Evolutionary conservation across 2,329 filamentous ascomycete genomes (phyloP).

Genomic region (Penicillium sp.): DNA sequence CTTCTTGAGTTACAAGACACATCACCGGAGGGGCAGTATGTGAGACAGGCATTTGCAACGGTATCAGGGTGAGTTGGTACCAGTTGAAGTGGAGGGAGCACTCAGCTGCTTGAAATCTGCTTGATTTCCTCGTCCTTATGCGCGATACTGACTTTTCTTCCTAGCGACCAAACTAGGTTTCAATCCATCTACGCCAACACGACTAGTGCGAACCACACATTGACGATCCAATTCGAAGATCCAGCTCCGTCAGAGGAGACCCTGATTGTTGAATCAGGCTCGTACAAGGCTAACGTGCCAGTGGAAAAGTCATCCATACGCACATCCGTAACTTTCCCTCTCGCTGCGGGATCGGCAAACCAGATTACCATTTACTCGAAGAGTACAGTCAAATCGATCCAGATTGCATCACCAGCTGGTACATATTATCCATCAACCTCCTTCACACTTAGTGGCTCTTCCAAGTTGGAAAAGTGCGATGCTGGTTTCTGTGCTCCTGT

Average conservation of each 20-base stretch:
- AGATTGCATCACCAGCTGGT: slow-evolving; percentile 21
- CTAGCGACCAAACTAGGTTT: slow-evolving; percentile 16
- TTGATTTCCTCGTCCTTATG: neutral
- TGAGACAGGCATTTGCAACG: slow-evolving; percentile 13
- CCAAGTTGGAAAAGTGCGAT: slow-evolving; percentile 39
- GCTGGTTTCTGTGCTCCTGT: slow-evolving; percentile 45
- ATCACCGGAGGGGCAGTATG: slow-evolving; percentile 23
- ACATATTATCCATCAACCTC: slow-evolving; percentile 45
- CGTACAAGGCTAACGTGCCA: neutral
- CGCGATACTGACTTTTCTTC: neutral
- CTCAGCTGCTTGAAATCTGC: neutral
- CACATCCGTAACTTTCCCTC: slow-evolving; percentile 15
- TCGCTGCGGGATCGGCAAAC: slow-evolving; percentile 28
- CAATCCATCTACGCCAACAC: slow-evolving; percentile 31
- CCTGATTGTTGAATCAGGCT: slow-evolving; percentile 11
- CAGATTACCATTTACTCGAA: slow-evolving; percentile 24
- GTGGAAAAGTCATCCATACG: slow-evolving; percentile 9
- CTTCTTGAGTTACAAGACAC: slow-evolving; percentile 33
- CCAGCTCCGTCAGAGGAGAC: neutral
- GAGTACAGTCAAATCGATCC: slow-evolving; percentile 20
- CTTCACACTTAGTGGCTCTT: slow-evolving; percentile 41
- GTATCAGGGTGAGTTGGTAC: slow-evolving; percentile 17
- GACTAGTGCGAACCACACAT: slow-evolving; percentile 26
- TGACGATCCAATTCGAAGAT: slow-evolving; percentile 21
- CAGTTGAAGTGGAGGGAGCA: too few species aligned